A percentile compares a stretch with the other conserved stretches of the same genome.
Evolutionary conservation across 371 early-diverging fungal genomes (phyloP).

Genomic region (Rhizopus stolonifer): DNA sequence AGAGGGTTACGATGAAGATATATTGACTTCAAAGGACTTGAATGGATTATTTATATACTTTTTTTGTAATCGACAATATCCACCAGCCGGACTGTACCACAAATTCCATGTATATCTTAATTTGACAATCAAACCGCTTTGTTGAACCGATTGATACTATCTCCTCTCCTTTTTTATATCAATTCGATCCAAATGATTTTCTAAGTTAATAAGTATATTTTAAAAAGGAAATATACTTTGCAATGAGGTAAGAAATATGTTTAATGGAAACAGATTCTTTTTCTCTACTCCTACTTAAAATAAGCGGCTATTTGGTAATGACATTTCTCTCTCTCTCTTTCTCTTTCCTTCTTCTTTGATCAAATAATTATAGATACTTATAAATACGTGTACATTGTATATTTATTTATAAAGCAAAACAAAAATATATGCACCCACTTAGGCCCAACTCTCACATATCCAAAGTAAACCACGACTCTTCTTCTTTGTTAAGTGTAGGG

Average conservation of each 20-base stretch:
- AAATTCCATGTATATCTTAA: too few species aligned
- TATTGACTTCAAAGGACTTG: too few species aligned
- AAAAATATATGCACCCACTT: background rate
- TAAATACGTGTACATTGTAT: background rate
- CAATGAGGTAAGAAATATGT: background rate
- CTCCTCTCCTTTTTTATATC: background rate
- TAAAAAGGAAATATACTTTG: background rate
- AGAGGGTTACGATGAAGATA: too few species aligned
- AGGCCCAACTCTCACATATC: background rate
- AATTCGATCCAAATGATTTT: background rate
- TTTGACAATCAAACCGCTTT: background rate
- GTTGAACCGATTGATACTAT: background rate
- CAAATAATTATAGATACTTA: background rate
- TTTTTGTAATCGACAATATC: background rate
- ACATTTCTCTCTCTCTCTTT: background rate
- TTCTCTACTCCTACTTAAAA: background rate
- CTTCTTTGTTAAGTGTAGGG: conserved; percentile 25
- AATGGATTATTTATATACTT: too few species aligned
- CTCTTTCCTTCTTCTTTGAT: background rate
- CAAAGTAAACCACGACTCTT: conserved; percentile 6
- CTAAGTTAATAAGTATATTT: background rate
- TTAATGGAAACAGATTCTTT: background rate
- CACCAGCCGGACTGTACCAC: too few species aligned
- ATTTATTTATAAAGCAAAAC: background rate
- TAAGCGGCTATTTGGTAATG: too few species aligned